Evolutionary conservation across 2,329 filamentous ascomycete species (phyloP).

Genomic region (Aspergillus jensenii): DNA sequence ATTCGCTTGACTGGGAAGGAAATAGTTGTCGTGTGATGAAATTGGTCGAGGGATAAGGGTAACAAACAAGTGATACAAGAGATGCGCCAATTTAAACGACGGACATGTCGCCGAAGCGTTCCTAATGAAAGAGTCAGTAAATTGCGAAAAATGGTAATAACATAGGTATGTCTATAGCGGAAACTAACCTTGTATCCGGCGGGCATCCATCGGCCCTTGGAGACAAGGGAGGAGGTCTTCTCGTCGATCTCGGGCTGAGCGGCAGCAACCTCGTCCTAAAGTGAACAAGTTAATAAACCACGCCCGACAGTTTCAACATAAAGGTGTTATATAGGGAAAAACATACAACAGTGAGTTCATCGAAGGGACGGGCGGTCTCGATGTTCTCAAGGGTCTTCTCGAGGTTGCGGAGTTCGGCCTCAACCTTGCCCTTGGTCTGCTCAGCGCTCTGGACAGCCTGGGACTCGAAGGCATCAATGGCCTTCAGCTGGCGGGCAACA

Average conservation of each 20-base stretch:
- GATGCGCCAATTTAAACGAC: constrained; percentile 67
- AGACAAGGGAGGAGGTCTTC: constrained; percentile 91
- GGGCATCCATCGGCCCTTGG: constrained; percentile 97
- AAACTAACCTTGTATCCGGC: constrained; percentile 93
- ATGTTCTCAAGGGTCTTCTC: constrained; percentile 97
- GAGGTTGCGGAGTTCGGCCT: constrained; percentile 90
- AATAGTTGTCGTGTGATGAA: constrained; percentile 31
- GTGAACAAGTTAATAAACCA: constrained; percentile 10
- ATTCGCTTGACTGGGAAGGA: constrained; percentile 26
- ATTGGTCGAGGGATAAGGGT: constrained; percentile 31
- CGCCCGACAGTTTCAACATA: constrained; percentile 8
- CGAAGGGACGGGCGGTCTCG: constrained; percentile 90
- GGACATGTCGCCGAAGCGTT: constrained; percentile 98
- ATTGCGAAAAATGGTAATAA: constrained; percentile 5
- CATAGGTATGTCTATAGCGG: background rate
- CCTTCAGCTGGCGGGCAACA: constrained; percentile 89
- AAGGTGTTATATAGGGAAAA: background rate
- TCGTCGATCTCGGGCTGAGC: constrained; percentile 96
- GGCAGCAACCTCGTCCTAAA: constrained; percentile 86
- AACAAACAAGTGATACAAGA: constrained; percentile 25
- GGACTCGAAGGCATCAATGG: constrained; percentile 95
- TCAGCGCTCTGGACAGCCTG: constrained; percentile 96
- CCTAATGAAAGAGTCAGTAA: constrained; percentile 55
- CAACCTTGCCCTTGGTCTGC: constrained; percentile 94
- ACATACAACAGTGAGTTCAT: constrained; percentile 94